Evolutionary conservation across 768 basidiomycete genomes (phyloP).

Genomic region (Amylocystis lapponica): DNA sequence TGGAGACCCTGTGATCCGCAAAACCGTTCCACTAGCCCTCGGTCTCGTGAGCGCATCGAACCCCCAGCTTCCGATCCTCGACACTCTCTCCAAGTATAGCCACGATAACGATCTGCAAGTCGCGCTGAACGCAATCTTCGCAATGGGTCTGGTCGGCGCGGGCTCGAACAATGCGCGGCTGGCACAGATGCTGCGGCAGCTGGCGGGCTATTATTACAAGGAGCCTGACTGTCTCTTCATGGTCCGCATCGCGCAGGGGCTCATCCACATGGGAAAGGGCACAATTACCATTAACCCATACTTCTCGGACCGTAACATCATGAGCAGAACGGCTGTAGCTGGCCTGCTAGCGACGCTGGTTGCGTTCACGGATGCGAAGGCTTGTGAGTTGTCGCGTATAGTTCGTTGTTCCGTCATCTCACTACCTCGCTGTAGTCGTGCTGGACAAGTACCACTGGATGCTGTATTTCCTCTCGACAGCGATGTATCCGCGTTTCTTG

Average conservation of each 20-base stretch:
- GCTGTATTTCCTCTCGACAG: constrained; percentile 91
- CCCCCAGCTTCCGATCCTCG: constrained; percentile 89
- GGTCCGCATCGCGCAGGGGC: constrained; percentile 91
- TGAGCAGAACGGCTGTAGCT: constrained; percentile 85
- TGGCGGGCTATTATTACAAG: constrained; percentile 97
- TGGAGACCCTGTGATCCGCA: constrained; percentile 88
- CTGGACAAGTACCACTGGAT: constrained; percentile 98
- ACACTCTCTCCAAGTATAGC: constrained; percentile 97
- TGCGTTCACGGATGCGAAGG: constrained; percentile 91
- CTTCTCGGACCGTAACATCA: constrained; percentile 86
- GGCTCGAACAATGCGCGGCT: constrained; percentile 98
- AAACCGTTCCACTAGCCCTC: constrained; percentile 90
- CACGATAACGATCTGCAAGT: constrained; percentile 98
- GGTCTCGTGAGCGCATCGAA: constrained; percentile 94
- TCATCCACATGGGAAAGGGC: constrained; percentile 99
- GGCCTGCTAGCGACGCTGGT: constrained; percentile 84
- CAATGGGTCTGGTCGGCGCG: constrained; percentile 97
- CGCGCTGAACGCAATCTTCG: constrained; percentile 94
- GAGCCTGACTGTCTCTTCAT: constrained; percentile 96
- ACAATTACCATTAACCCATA: constrained; percentile 96
- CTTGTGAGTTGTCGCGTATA: constrained; percentile 56
- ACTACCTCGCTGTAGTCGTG: constrained; percentile 50
- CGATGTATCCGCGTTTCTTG: constrained; percentile 98
- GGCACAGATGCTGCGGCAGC: constrained; percentile 94
- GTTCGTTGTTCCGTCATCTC: neutral